These are phyloP conservation scores for Plectosphaerella cucumerina DNA, from an alignment of 2,329 filamentous ascomycete genomes.

Conservation along the genomic window DNA sequence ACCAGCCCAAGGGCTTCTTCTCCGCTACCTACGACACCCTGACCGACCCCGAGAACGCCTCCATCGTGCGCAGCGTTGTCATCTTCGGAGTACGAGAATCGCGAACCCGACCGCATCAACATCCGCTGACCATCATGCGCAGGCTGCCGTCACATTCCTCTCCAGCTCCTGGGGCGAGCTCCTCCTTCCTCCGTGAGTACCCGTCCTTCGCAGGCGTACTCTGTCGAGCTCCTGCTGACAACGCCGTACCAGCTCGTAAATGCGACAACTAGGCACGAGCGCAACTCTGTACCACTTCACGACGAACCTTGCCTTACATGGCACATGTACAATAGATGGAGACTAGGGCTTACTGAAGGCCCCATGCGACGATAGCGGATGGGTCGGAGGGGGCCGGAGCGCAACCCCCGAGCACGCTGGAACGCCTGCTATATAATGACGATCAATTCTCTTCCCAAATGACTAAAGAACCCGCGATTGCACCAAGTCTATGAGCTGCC, in stretches of 20 bases:
- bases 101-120: not conserved
- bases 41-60: conserved; percentile 64
- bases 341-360: not conserved
- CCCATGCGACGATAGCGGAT: too few relatives aligned
- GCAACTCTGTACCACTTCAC: conserved; percentile 1
- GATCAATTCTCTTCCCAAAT: too few relatives aligned
- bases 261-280: not conserved
- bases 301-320: conserved; percentile 8
- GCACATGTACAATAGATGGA: conserved; percentile 12
- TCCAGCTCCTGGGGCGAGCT: conserved; percentile 64
- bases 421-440: too few relatives aligned
- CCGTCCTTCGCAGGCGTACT: not conserved
- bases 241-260: conserved; percentile 8
- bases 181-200: conserved; percentile 59
- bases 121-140: conserved; percentile 6
- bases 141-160: conserved; percentile 64
- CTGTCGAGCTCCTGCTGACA: not conserved
- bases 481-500: too few relatives aligned
- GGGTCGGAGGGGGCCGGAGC: too few relatives aligned
- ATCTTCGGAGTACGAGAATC: conserved; percentile 59
- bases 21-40: conserved; percentile 56
- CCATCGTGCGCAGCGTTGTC: conserved; percentile 63
- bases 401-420: too few relatives aligned
- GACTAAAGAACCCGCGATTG: too few relatives aligned
- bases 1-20: conserved; percentile 48